A percentile compares a stretch with the other conserved stretches of the same genome.
These are phyloP conservation scores for Fagopyrum tataricum DNA, from an alignment of 148 eudicot species.

Conservation along the genomic window DNA sequence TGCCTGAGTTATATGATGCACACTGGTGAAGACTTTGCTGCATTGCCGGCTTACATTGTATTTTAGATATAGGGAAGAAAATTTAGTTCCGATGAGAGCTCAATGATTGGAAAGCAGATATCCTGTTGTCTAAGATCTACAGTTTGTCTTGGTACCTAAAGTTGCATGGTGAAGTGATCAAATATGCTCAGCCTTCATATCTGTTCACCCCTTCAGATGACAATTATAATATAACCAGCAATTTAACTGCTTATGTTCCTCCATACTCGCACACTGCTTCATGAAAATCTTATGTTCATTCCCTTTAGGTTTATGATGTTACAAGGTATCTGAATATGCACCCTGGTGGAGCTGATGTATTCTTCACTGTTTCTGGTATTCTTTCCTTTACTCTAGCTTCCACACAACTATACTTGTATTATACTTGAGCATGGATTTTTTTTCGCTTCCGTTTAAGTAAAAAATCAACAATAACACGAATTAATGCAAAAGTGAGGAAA, in stretches of 20 bases:
- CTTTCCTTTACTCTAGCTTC: background rate
- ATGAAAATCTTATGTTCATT: background rate
- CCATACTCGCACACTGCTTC: background rate
- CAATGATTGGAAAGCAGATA: too few species aligned
- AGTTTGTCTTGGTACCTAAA: too few species aligned
- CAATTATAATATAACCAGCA: background rate
- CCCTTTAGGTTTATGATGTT: background rate
- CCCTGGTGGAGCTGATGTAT: conserved; percentile 12
- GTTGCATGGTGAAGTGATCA: background rate
- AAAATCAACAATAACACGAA: too few species aligned
- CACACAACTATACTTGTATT: background rate
- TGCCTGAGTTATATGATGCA: too few species aligned
- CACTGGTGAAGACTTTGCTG: too few species aligned
- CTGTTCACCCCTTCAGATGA: background rate
- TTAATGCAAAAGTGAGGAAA: background rate
- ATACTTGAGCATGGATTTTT: background rate
- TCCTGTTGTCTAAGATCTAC: too few species aligned
- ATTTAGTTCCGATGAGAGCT: too few species aligned
- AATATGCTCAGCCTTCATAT: background rate
- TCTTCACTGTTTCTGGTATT: conserved; percentile 1
- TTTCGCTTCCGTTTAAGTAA: background rate
- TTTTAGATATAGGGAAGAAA: too few species aligned
- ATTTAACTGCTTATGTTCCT: background rate
- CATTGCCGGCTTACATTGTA: too few species aligned
- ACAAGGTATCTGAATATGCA: conserved; percentile 4